These are phyloP conservation scores for Agapanthus africanus DNA, from an alignment of 106 monocot species.

Conservation along the genomic window DNA sequence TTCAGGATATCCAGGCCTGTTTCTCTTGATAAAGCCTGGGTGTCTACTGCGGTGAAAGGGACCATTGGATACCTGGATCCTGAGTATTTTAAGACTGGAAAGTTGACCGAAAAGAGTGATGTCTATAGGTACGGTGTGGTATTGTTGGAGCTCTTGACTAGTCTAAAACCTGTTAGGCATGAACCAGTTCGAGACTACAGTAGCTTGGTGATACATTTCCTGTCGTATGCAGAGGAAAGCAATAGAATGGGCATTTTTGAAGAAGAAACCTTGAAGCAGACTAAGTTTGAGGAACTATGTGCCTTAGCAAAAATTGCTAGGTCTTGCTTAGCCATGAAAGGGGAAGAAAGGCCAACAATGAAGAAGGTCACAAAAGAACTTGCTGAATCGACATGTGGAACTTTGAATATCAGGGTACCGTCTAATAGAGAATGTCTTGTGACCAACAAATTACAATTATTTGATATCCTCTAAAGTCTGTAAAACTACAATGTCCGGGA, in stretches of 20 bases:
- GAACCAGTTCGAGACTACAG: slow-evolving; percentile 55
- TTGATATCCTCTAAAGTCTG: too few species aligned
- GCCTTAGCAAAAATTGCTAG: slow-evolving; percentile 60
- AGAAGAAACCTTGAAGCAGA: slow-evolving; percentile 31
- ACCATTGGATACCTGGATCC: slow-evolving; percentile 88
- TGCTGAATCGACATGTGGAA: too few species aligned
- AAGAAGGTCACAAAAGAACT: too few species aligned
- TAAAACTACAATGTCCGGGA: too few species aligned
- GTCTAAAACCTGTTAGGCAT: slow-evolving; percentile 47
- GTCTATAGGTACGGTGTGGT: slow-evolving; percentile 82
- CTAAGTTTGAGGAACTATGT: slow-evolving; percentile 71
- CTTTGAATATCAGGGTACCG: too few species aligned
- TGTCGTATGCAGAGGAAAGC: slow-evolving; percentile 35
- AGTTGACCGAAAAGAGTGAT: slow-evolving; percentile 81
- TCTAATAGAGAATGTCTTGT: too few species aligned
- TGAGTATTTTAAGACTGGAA: slow-evolving; percentile 72
- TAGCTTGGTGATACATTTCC: too few species aligned
- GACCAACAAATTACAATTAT: too few species aligned
- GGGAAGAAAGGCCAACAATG: slow-evolving; percentile 51
- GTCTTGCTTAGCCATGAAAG: slow-evolving; percentile 56
- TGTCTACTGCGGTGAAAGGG: slow-evolving; percentile 74
- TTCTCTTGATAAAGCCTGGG: slow-evolving; percentile 47
- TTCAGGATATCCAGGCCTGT: slow-evolving; percentile 41
- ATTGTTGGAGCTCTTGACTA: slow-evolving; percentile 59
- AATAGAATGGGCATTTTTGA: slow-evolving; percentile 24